Evolutionary conservation across 2,329 filamentous ascomycete genomes (phyloP).

Genomic region (Fusarium sterilihyphosum): DNA sequence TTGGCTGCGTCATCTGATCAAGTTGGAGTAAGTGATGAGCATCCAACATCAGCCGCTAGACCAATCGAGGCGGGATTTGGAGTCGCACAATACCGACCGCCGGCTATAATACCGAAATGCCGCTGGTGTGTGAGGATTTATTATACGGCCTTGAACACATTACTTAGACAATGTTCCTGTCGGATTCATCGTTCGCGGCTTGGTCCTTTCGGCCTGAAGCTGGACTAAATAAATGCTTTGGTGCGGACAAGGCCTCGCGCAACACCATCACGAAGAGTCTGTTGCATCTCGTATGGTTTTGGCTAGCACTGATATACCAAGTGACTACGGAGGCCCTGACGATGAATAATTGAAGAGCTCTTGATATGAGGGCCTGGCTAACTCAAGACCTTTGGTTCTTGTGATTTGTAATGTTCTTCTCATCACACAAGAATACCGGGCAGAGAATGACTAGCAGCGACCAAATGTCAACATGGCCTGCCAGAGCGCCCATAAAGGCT

Average conservation of each 20-base stretch:
- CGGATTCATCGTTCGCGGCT: background rate
- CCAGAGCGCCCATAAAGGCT: too few species aligned
- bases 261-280: background rate
- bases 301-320: background rate
- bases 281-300: background rate
- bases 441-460: background rate
- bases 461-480: background rate
- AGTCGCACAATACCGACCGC: background rate
- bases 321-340: background rate
- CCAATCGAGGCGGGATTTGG: constrained; percentile 2
- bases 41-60: constrained; percentile 11
- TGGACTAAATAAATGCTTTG: background rate
- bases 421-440: background rate
- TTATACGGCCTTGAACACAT: too few species aligned
- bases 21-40: constrained; percentile 23
- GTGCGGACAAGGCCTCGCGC: background rate
- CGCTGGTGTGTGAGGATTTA: background rate
- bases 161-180: too few species aligned
- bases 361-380: too few species aligned
- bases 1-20: constrained; percentile 26
- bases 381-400: background rate
- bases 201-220: too few species aligned
- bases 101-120: background rate
- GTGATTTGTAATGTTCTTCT: background rate
- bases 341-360: too few species aligned